Conservation (phyloP, 257 asterid genomes). For the Mitragyna speciosa region DNA sequence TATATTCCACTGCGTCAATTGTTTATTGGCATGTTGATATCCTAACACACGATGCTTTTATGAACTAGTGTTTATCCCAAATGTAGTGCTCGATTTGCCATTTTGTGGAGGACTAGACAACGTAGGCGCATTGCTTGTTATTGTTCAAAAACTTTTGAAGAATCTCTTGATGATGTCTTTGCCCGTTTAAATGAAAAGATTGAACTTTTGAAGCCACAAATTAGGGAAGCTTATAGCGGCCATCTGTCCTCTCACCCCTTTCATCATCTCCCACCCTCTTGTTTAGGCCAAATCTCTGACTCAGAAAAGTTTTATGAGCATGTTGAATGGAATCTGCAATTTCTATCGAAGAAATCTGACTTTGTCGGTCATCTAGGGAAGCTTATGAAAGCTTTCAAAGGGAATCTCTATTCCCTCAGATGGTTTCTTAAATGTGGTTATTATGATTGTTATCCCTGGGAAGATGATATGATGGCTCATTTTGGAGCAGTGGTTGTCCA, state of each 20-base stretch:
- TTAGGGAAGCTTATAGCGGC: not conserved
- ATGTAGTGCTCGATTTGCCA: too few species aligned
- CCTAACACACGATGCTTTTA: too few species aligned
- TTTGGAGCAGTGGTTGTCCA: too few species aligned
- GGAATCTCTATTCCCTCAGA: not conserved
- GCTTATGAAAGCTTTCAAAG: not conserved
- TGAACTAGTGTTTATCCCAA: too few species aligned
- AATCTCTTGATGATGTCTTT: not conserved
- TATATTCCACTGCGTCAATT: too few species aligned
- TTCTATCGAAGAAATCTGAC: not conserved
- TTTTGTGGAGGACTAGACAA: too few species aligned
- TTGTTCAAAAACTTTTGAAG: too few species aligned
- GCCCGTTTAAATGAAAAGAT: not conserved
- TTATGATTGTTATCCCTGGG: too few species aligned
- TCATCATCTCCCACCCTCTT: not conserved
- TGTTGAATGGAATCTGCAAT: not conserved
- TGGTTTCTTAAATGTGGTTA: too few species aligned
- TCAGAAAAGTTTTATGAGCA: not conserved
- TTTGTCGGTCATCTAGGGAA: not conserved
- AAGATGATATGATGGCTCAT: too few species aligned
- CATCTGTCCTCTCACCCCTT: not conserved
- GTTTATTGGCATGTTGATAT: too few species aligned
- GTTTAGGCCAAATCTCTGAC: rapidly evolving
- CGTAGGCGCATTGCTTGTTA: too few species aligned
- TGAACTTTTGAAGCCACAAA: not conserved